Conservation (phyloP, 495 filamentous ascomycete genomes). For the Xylaria castorea region DNA sequence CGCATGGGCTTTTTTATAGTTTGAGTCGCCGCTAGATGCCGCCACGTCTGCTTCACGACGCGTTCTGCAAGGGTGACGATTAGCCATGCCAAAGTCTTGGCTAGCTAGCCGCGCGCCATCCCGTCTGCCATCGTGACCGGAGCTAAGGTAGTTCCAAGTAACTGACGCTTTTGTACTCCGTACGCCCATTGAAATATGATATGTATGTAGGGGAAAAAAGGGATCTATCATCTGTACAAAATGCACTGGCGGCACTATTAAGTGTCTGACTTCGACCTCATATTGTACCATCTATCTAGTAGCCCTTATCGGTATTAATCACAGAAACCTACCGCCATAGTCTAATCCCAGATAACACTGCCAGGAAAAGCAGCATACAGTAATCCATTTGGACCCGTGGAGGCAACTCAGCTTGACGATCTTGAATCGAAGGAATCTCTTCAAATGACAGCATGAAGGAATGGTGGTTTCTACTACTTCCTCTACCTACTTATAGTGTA, state of each 20-base stretch:
- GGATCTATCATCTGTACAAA: no score
- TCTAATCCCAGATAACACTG: not conserved
- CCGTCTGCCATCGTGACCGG: not conserved
- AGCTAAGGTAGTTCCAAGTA: not conserved
- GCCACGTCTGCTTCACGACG: not conserved
- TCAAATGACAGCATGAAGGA: not conserved
- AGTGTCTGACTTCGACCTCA: not conserved
- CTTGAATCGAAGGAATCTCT: not conserved
- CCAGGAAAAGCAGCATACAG: not conserved
- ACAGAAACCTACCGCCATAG: not conserved
- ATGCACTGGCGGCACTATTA: not conserved
- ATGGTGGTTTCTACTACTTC: no score
- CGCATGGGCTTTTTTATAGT: no score
- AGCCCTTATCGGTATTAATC: not conserved
- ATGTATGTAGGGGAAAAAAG: no score
- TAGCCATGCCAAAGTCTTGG: not conserved
- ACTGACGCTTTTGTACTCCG: not conserved
- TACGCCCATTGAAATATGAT: not conserved
- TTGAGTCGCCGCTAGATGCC: no score
- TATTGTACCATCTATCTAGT: not conserved
- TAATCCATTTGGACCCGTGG: not conserved
- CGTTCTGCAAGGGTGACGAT: not conserved
- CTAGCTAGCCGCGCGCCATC: slow-evolving; percentile 13
- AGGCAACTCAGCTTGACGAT: not conserved
- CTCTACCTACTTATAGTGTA: no score